Conservation (phyloP, 78 protist species). For the Polysphondylium violaceum region DNA sequence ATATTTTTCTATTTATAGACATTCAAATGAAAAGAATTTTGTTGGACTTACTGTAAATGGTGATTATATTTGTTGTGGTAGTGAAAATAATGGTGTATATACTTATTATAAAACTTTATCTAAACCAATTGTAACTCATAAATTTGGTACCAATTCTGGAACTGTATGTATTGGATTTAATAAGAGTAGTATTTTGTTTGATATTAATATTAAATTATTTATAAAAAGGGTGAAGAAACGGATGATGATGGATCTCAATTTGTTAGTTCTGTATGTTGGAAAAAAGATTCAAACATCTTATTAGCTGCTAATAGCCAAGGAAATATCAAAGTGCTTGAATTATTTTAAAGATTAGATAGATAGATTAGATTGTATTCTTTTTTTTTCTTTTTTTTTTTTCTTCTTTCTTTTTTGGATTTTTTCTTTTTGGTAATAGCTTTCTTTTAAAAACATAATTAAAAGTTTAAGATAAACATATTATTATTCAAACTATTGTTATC, state of each 20-base stretch:
- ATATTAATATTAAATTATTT: neutral
- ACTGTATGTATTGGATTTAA: too few species aligned
- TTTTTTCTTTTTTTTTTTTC: too few species aligned
- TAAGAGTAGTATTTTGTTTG: too few species aligned
- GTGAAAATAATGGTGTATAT: slow-evolving; percentile 88
- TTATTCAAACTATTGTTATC: too few species aligned
- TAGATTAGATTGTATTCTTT: too few species aligned
- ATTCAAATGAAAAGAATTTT: slow-evolving; percentile 88
- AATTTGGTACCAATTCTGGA: slow-evolving; percentile 77
- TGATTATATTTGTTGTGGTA: slow-evolving; percentile 86
- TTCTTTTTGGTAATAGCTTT: too few species aligned
- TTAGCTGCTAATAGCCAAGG: slow-evolving; percentile 85
- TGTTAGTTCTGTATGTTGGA: slow-evolving; percentile 86
- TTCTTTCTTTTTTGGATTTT: too few species aligned
- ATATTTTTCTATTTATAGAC: too few species aligned
- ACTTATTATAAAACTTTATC: slow-evolving; percentile 82
- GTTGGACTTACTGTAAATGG: slow-evolving; percentile 87
- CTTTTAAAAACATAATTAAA: too few species aligned
- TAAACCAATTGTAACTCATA: slow-evolving; percentile 73
- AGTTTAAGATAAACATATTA: too few species aligned
- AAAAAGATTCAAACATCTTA: slow-evolving; percentile 69
- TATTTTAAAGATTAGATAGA: slow-evolving; percentile 24
- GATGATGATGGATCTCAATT: slow-evolving; percentile 88
- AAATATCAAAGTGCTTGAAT: slow-evolving; percentile 72
- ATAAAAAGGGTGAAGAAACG: slow-evolving; percentile 72